These are phyloP conservation scores for Phlegmacium glaucopus DNA, from an alignment of 768 basidiomycete species.

Conservation along the genomic window DNA sequence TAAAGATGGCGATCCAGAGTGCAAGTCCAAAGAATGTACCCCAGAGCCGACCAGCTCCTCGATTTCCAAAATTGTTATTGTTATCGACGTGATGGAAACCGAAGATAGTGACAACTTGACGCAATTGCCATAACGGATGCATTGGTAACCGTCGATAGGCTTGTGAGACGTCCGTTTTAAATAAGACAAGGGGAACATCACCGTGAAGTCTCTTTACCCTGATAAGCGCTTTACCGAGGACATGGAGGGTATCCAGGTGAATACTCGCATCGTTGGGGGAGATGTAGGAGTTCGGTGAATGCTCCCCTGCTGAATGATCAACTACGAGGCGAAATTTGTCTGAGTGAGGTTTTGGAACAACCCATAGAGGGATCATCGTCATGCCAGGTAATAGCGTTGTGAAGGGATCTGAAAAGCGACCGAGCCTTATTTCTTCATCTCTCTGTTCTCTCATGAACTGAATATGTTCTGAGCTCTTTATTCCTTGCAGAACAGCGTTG, in stretches of 20 bases:
- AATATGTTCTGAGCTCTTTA: not conserved
- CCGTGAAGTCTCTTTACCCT: not conserved
- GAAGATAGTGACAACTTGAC: conserved; percentile 28
- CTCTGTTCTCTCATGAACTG: not conserved
- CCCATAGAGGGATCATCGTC: conserved; percentile 19
- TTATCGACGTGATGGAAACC: conserved; percentile 19
- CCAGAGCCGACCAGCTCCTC: not conserved
- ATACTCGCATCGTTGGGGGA: conserved; percentile 1
- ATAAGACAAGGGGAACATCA: conserved; percentile 13
- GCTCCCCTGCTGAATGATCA: conserved; percentile 30
- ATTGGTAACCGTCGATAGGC: conserved; percentile 33
- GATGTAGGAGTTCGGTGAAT: conserved; percentile 24
- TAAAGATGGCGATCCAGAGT: too few relatives aligned
- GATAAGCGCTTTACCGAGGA: conserved; percentile 5
- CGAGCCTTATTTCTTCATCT: not conserved
- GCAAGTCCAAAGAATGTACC: too few relatives aligned
- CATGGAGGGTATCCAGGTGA: conserved; percentile 12
- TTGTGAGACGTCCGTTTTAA: conserved; percentile 29
- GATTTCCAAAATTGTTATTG: conserved; percentile 23
- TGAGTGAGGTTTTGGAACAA: conserved; percentile 26
- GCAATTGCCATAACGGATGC: conserved; percentile 36
- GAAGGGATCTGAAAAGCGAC: conserved; percentile 1
- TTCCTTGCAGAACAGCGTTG: not conserved
- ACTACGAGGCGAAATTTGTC: conserved; percentile 28
- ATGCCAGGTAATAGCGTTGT: conserved; percentile 5